Evolutionary conservation across 768 basidiomycete species (phyloP).

Genomic region (Lactarius tabidus): DNA sequence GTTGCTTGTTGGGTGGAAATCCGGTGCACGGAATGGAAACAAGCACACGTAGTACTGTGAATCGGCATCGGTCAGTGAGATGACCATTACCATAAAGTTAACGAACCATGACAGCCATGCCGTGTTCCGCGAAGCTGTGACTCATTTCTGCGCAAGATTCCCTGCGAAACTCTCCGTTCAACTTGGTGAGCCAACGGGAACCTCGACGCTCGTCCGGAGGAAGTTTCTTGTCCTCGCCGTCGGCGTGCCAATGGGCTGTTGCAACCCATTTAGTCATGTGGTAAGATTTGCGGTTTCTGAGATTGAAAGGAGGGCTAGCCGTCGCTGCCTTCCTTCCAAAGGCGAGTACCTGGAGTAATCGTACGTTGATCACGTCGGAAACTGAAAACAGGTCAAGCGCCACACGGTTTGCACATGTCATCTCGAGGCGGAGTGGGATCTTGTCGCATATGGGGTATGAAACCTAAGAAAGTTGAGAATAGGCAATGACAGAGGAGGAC

Average conservation of each 20-base stretch:
- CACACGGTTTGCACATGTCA: constrained; percentile 5
- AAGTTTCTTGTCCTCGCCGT: not conserved
- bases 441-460: constrained; percentile 1
- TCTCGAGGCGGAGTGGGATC: constrained; percentile 12
- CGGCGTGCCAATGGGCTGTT: constrained; percentile 15
- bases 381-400: constrained; percentile 12
- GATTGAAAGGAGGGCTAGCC: not conserved
- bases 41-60: constrained; percentile 18
- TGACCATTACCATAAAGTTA: not conserved
- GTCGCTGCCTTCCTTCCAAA: constrained; percentile 16
- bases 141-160: not conserved
- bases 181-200: constrained; percentile 9
- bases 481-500: not conserved
- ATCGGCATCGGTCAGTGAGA: not conserved
- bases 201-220: not conserved
- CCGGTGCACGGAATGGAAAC: constrained; percentile 1
- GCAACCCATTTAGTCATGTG: constrained; percentile 5
- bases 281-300: not conserved
- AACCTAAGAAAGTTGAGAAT: not conserved
- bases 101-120: constrained; percentile 16
- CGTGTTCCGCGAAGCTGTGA: constrained; percentile 9
- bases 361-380: constrained; percentile 15
- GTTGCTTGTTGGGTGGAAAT: not conserved
- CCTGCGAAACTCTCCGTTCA: constrained; percentile 9
- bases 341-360: constrained; percentile 11